Conservation (phyloP, 129 eudicot species). For the Escallonia rubra region DNA sequence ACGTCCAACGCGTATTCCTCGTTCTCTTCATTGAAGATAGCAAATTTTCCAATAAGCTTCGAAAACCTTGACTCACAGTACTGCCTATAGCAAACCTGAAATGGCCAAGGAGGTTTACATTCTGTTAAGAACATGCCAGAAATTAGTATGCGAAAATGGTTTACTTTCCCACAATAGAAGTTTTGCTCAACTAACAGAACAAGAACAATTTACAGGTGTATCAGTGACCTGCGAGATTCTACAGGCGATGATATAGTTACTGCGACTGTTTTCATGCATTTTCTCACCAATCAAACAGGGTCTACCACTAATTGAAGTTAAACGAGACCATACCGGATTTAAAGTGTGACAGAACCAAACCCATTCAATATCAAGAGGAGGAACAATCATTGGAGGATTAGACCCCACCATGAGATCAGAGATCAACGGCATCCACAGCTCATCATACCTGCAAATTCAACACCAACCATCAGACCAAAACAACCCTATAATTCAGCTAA, state of each 20-base stretch:
- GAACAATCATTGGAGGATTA: constrained; percentile 68
- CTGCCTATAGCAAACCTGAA: constrained; percentile 58
- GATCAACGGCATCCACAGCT: constrained; percentile 96
- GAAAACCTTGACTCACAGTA: constrained; percentile 80
- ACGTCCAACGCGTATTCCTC: constrained; percentile 71
- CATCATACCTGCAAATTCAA: constrained; percentile 51
- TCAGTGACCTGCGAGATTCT: too few species aligned
- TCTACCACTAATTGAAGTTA: too few species aligned
- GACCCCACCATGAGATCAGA: constrained; percentile 65
- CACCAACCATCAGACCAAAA: neutral
- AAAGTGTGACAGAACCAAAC: constrained; percentile 94
- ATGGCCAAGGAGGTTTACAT: neutral
- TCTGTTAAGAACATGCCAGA: too few species aligned
- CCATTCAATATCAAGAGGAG: constrained; percentile 98
- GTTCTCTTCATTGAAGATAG: constrained; percentile 75
- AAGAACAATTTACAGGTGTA: too few species aligned
- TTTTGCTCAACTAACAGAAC: too few species aligned
- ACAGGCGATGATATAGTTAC: too few species aligned
- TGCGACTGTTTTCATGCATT: neutral
- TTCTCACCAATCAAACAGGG: constrained; percentile 3
- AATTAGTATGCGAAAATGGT: too few species aligned
- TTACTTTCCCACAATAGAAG: too few species aligned
- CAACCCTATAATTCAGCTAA: neutral
- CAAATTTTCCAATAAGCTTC: constrained; percentile 72
- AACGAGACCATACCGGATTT: constrained; percentile 49